Evolutionary conservation across 192 early-diverging fungal species (phyloP), one percentile per base, ranked within the genome.

Genomic region (Dissophora ornata): DNA sequence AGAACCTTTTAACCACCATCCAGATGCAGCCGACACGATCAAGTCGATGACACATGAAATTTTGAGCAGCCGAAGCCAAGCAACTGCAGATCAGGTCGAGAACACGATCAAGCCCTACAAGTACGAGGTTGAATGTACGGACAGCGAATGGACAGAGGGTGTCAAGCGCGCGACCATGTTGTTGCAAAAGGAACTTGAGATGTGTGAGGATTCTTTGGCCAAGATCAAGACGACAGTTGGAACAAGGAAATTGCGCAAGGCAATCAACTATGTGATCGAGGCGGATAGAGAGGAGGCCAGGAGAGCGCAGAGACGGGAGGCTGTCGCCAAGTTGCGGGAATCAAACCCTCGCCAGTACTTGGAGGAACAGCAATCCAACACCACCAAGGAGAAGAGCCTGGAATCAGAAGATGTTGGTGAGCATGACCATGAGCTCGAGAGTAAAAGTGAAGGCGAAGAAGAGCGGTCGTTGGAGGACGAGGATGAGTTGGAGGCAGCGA

Each of bases 41-140:
- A 80, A 95, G 60, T 86, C 88, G 46, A 94, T 97, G 67, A 93
- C 89, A 34, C 90, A 89, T 50, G 95, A 95, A 38, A 91, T 98
- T 47, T 62, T 99, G 61, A 88, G 93, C 25, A 85, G 79, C 57
- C 96, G 97, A 54, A 96, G 94, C 83, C 90, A 93, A 36, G 84
- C 93, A 4, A 93, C 96, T 7, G 89, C 95, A 11, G 97, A 98
- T 71, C 96, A 98, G 81, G 97, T 99, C 9, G 97, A 99, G 64
- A 99, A 98, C 84, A 97, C 96, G 2, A 96, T 99, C 81, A 99
- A 99, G 80, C 97, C 96, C 16, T 97, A 93, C 86, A 99, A 99
- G 83, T 96, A 95, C 64, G 97, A 99, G 81, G 93, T 98, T 12
- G 97, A 99, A 70, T 88, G 92, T 34, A 90, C 92, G 21, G 93